These are phyloP conservation scores for Ustilago trichophora DNA, from an alignment of 1,284 basidiomycete species.

Conservation along the genomic window DNA sequence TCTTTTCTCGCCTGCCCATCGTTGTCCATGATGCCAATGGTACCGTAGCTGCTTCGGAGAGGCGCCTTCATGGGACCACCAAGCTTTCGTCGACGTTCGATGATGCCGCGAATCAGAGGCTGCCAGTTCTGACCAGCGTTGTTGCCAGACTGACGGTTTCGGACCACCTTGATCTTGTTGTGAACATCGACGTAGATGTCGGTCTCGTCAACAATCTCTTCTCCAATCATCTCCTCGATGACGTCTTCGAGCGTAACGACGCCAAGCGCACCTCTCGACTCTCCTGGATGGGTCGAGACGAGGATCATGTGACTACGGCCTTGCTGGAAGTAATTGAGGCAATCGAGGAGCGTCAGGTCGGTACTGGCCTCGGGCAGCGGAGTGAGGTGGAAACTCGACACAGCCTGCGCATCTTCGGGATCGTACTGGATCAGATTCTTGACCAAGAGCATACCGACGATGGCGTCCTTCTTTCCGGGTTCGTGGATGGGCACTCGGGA, in stretches of 20 bases:
- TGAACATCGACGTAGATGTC: conserved; percentile 65
- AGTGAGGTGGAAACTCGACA: conserved; percentile 70
- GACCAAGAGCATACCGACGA: conserved; percentile 82
- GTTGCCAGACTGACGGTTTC: conserved; percentile 27
- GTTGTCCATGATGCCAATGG: conserved; percentile 30
- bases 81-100: conserved; percentile 61
- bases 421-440: conserved; percentile 86
- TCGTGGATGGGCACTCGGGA: conserved; percentile 92
- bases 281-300: conserved; percentile 82
- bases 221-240: conserved; percentile 72
- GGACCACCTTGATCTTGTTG: conserved; percentile 60
- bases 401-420: conserved; percentile 79
- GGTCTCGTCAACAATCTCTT: conserved; percentile 65
- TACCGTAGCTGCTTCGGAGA: conserved; percentile 56
- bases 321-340: conserved; percentile 75
- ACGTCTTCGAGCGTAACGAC: conserved; percentile 70
- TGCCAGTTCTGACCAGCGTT: conserved; percentile 52
- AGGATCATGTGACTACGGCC: conserved; percentile 91
- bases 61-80: conserved; percentile 54
- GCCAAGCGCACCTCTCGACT: conserved; percentile 75
- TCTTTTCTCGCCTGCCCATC: conserved; percentile 12
- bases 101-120: conserved; percentile 64
- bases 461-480: conserved; percentile 77
- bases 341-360: conserved; percentile 74
- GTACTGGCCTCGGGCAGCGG: conserved; percentile 91